Conservation (phyloP, 306 rosid genomes). For the Calophaca sinica region DNA sequence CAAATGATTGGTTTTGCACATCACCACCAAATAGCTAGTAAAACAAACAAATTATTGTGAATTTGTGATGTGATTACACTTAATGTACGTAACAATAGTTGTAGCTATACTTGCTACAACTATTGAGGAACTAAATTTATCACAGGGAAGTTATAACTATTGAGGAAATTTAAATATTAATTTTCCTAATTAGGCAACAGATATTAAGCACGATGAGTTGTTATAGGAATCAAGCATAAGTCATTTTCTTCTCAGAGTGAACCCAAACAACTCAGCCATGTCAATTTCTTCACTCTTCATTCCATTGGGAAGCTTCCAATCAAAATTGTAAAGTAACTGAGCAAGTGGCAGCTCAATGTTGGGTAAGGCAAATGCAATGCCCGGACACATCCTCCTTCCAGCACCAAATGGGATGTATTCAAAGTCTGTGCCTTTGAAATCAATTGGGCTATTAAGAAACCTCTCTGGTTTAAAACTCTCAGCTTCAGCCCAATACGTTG, state of each 20-base stretch:
- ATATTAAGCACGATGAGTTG: background rate
- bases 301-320: conserved; percentile 25
- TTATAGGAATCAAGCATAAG: background rate
- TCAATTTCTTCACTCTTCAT: background rate
- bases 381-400: conserved; percentile 5
- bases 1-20: no score
- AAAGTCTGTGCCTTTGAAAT: conserved; percentile 6
- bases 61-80: no score
- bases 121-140: no score
- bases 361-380: background rate
- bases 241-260: background rate
- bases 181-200: background rate
- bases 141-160: no score
- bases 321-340: conserved; percentile 21
- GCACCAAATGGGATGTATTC: conserved; percentile 21
- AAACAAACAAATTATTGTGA: no score
- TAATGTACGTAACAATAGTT: no score
- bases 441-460: background rate
- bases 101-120: no score
- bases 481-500: conserved; percentile 4
- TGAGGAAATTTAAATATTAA: no score
- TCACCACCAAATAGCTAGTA: no score
- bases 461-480: conserved; percentile 20
- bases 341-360: background rate
- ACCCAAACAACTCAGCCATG: background rate